A percentile compares a stretch with the other conserved stretches of the same genome.
phyloP scores from a whole-genome alignment of 2,329 filamentous ascomycete genomes.

The Bipolaris zeicola region DNA sequence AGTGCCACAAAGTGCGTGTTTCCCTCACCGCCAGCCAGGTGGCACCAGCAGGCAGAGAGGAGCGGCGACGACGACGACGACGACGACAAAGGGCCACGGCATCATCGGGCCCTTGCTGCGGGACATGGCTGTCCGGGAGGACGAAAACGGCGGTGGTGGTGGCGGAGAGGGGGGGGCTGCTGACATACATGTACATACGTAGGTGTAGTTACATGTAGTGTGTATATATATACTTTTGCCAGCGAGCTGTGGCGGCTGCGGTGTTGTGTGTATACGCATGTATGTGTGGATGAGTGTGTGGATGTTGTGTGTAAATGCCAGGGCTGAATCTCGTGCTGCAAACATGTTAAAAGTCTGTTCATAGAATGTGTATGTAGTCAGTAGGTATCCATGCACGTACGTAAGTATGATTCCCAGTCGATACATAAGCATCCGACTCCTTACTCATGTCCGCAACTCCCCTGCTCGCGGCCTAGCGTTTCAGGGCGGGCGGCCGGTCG shows the following conservation, averaged over 20 bases:
- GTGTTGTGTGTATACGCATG: not conserved
- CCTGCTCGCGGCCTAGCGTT: constrained; percentile 13
- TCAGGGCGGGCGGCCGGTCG: constrained; percentile 21
- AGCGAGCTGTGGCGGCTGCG: not conserved
- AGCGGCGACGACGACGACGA: too few species aligned
- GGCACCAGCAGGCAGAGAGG: constrained; percentile 19
- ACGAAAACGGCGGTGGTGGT: not conserved
- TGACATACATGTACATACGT: not conserved
- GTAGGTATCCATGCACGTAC: not conserved
- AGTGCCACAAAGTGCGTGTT: constrained; percentile 2
- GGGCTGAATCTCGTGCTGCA: too few species aligned
- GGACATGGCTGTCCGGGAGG: not conserved
- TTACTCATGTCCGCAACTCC: too few species aligned
- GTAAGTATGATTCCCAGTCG: not conserved
- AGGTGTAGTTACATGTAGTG: too few species aligned
- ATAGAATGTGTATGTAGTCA: not conserved
- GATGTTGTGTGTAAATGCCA: too few species aligned
- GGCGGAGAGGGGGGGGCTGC: not conserved
- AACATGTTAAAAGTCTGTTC: not conserved
- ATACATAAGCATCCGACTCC: too few species aligned
- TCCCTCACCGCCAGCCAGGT: constrained; percentile 20
- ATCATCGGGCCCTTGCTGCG: constrained; percentile 22
- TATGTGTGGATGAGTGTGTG: not conserved
- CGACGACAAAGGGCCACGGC: constrained; percentile 3
- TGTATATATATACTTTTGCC: too few species aligned